phyloP scores from a whole-genome alignment of 129 eudicot genomes.

The Dittrichia graveolens region DNA sequence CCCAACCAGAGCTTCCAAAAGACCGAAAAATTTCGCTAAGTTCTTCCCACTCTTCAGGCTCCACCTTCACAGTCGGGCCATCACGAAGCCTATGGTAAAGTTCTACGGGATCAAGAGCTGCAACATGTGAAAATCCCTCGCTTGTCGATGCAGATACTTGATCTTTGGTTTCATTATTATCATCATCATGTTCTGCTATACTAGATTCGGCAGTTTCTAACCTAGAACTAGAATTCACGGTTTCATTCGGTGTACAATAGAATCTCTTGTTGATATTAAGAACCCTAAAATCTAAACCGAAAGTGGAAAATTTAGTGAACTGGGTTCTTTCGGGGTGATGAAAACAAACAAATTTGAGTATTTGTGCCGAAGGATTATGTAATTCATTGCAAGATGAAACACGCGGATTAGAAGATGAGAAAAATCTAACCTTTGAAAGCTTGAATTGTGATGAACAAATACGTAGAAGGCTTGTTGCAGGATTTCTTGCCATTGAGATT shows the following conservation, averaged over 20 bases:
- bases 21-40: slow-evolving; percentile 51
- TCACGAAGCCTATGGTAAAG: slow-evolving; percentile 58
- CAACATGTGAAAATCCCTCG: slow-evolving; percentile 39
- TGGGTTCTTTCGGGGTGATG: slow-evolving; percentile 24
- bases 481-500: slow-evolving; percentile 58
- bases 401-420: slow-evolving; percentile 28
- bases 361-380: slow-evolving; percentile 10
- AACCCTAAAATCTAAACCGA: slow-evolving; percentile 10
- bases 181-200: slow-evolving; percentile 20
- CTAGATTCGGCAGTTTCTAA: slow-evolving; percentile 13
- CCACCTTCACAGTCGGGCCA: slow-evolving; percentile 22
- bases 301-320: slow-evolving; percentile 14
- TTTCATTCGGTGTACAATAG: slow-evolving; percentile 35
- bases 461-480: slow-evolving; percentile 48
- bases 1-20: slow-evolving; percentile 78
- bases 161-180: not conserved
- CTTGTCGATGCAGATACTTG: slow-evolving; percentile 22
- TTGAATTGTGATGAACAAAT: slow-evolving; percentile 46
- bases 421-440: slow-evolving; percentile 25
- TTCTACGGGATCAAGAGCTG: slow-evolving; percentile 63
- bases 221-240: not conserved
- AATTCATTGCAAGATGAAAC: slow-evolving; percentile 14
- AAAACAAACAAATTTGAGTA: slow-evolving; percentile 18
- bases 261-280: slow-evolving; percentile 17
- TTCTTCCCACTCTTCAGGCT: slow-evolving; percentile 41